Conservation (phyloP, 2,329 filamentous ascomycete genomes). For the Thielaviopsis ethacetica region DNA sequence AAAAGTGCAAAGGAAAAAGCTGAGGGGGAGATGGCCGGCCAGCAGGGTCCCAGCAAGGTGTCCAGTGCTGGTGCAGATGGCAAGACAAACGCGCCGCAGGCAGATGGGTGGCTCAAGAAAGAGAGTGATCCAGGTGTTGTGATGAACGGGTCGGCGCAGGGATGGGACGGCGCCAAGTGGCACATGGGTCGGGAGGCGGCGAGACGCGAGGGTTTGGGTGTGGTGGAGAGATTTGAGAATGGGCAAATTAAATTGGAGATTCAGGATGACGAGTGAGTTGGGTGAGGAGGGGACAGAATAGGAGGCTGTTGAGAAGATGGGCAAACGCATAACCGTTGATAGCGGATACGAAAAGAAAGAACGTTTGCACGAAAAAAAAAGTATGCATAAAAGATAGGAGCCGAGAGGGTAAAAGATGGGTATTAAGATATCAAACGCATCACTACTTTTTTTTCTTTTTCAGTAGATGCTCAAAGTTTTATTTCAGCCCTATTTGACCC, state of each 20-base stretch:
- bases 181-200: background rate
- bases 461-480: background rate
- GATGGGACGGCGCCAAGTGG: background rate
- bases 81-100: background rate
- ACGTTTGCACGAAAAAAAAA: background rate
- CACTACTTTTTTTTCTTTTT: too few species aligned
- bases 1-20: background rate
- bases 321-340: too few species aligned
- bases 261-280: background rate
- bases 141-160: background rate
- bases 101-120: background rate
- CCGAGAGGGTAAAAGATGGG: background rate
- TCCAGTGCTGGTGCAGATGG: too few species aligned
- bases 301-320: background rate
- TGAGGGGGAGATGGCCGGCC: background rate
- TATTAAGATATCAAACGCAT: too few species aligned
- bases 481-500: background rate
- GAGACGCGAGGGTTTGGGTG: background rate
- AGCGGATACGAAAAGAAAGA: background rate
- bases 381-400: background rate
- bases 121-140: background rate
- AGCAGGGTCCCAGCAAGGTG: too few species aligned
- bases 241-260: background rate
- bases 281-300: background rate
- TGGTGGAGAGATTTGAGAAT: background rate